Evolutionary conservation across 163 green algal genomes (phyloP).

Genomic region (Coccomyxa subellipsoidea): DNA sequence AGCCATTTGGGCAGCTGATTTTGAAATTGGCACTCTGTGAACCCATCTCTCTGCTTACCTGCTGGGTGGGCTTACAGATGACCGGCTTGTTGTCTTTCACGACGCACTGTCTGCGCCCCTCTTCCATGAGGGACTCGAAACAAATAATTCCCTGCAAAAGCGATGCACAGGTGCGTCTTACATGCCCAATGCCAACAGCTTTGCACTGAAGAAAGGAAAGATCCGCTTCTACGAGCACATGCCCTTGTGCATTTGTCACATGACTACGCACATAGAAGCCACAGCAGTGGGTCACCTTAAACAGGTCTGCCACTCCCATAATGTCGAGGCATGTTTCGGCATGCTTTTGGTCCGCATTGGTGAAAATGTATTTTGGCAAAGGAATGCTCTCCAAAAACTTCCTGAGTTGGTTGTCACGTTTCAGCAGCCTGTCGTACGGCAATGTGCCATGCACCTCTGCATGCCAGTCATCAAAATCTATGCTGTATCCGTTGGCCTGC

Average conservation of each 20-base stretch:
- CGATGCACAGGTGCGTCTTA: too few relatives aligned
- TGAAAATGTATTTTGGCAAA: conserved; percentile 68
- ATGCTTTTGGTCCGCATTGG: conserved; percentile 74
- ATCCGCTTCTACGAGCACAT: too few relatives aligned
- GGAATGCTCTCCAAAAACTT: conserved; percentile 56
- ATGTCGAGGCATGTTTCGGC: conserved; percentile 55
- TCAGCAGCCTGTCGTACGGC: conserved; percentile 55
- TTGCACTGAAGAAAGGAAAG: too few relatives aligned
- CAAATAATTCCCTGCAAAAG: conserved; percentile 22
- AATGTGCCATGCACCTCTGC: conserved; percentile 52
- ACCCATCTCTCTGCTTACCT: not conserved
- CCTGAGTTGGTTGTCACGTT: conserved; percentile 47
- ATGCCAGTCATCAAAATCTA: conserved; percentile 76
- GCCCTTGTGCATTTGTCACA: too few relatives aligned
- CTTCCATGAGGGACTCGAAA: conserved; percentile 60
- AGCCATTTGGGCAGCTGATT: not conserved
- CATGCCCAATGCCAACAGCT: too few relatives aligned
- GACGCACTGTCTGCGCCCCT: conserved; percentile 23
- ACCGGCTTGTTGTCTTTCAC: conserved; percentile 35
- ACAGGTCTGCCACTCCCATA: conserved; percentile 65
- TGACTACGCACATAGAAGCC: not conserved
- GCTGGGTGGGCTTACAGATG: conserved; percentile 56
- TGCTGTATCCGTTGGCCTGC: conserved; percentile 48
- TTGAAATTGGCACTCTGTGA: too few relatives aligned
- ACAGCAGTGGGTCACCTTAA: conserved; percentile 35